These are phyloP conservation scores for Hyphopichia homilentoma DNA, from an alignment of 805 yeast species.

Conservation along the genomic window DNA sequence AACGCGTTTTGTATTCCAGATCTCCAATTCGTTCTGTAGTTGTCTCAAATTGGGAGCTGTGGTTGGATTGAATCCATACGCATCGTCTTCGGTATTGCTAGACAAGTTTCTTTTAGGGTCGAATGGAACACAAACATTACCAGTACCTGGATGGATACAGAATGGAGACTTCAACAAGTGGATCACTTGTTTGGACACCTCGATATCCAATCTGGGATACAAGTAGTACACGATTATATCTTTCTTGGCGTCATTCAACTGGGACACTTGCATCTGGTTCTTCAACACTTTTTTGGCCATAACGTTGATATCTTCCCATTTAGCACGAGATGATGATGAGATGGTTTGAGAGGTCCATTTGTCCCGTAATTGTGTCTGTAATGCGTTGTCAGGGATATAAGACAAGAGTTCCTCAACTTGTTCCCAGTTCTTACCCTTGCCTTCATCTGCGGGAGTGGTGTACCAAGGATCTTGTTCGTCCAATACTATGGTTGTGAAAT, in stretches of 20 bases:
- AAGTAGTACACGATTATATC: constrained; percentile 75
- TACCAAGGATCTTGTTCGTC: constrained; percentile 87
- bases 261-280: constrained; percentile 42
- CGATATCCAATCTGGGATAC: constrained; percentile 91
- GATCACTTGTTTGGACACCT: constrained; percentile 83
- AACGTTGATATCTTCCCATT: constrained; percentile 75
- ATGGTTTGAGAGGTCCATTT: constrained; percentile 48
- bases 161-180: constrained; percentile 95
- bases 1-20: constrained; percentile 36
- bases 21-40: constrained; percentile 62
- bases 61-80: constrained; percentile 67
- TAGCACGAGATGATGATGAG: constrained; percentile 47
- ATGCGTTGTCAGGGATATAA: constrained; percentile 58
- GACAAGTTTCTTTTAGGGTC: constrained; percentile 43
- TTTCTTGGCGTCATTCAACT: constrained; percentile 67
- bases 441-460: constrained; percentile 24
- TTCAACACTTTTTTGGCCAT: constrained; percentile 47
- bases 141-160: constrained; percentile 95
- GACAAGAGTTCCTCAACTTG: constrained; percentile 53
- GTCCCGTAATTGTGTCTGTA: constrained; percentile 49
- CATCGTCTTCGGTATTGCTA: constrained; percentile 31
- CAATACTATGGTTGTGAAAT: constrained; percentile 63
- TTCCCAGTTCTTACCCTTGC: constrained; percentile 46
- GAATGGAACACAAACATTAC: constrained; percentile 90
- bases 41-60: constrained; percentile 71